phyloP scores from a whole-genome alignment of 2,329 filamentous ascomycete species.

The Neofusicoccum kwambonambiense region DNA sequence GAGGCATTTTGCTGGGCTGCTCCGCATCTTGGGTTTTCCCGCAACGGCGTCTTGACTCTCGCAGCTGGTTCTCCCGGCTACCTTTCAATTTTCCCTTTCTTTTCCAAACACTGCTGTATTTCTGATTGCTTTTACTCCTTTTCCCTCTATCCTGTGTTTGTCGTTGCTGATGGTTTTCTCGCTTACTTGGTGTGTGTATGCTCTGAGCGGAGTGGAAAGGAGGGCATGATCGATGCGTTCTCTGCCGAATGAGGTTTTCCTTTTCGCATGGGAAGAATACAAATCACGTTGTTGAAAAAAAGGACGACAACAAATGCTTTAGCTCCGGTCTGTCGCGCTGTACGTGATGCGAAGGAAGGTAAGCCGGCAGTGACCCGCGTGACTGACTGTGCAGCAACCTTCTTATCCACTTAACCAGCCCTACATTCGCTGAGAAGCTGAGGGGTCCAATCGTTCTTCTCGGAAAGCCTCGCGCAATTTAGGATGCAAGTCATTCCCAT shows the following conservation, averaged over 20 bases:
- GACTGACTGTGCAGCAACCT: background rate
- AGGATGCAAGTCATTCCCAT: conserved; percentile 3
- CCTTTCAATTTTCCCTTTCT: conserved; percentile 4
- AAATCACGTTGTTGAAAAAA: conserved; percentile 4
- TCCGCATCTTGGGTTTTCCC: background rate
- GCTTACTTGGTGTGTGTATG: conserved; percentile 12
- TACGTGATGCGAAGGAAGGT: background rate
- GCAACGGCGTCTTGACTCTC: background rate
- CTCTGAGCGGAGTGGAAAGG: conserved; percentile 10
- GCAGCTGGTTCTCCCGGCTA: background rate
- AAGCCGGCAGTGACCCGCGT: background rate
- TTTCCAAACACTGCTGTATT: conserved; percentile 16
- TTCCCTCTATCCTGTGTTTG: conserved; percentile 5
- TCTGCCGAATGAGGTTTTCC: background rate
- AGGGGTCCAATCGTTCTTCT: background rate
- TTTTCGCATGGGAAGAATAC: conserved; percentile 8
- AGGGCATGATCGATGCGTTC: conserved; percentile 2
- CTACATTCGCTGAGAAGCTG: background rate
- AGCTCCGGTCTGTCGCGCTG: background rate
- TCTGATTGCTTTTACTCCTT: conserved; percentile 13
- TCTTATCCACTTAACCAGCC: background rate
- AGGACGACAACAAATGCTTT: background rate
- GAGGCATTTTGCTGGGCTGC: conserved; percentile 12
- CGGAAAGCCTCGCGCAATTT: background rate
- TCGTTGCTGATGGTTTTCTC: conserved; percentile 4